Base-by-base conservation (phyloP, 106 monocot species). In the Dioscorea dumetorum region DNA sequence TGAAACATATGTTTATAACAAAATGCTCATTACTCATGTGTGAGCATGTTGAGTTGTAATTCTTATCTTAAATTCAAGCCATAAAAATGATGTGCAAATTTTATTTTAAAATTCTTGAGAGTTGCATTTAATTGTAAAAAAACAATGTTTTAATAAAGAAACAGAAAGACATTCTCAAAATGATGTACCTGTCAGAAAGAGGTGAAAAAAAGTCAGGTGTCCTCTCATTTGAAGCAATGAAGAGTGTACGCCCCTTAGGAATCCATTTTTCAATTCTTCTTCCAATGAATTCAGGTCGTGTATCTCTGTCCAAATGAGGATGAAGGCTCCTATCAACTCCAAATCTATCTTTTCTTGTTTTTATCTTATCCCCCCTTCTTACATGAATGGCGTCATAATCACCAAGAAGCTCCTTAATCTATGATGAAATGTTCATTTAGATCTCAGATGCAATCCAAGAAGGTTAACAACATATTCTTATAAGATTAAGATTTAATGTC, bases 361-460 rank as follows among this genome's bases (percentile, higher is more conserved):
- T 97, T 22, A 97, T 74, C 66, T 80, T 86, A 67, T 97, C 95
- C 50, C 95, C 95, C 72, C 95, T 83, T 20, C 95, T 82, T 18
- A 97, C 95, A 79, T 97, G 95, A 74, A 89, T 89, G 60, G 91
- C 91, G 82, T 97, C 95, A 80, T 97, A 97, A 65, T 91, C 95
- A 48, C 91, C 91, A 76, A 97, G 84, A 15, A 78, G 66, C 8
- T 23, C 72, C 80, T 77, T 97, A 50, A 97, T 97, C 93, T 93
- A 70, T 50, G 72, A 48, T 23, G 12, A 51, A 51, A 1, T 2
- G 17, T 12, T 13, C 51, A 51, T 13, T 51, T 51, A 17, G 1
- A 51, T 12, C 51, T 13, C 51, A 13, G 17, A 17, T 12, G 17
- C 17, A 12, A 51, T 51, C 4, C 17, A 13, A 13, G 14, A 51